Base-by-base conservation (phyloP, 352 stramenopile genomes). In the Phytophthora gonapodyides region DNA sequence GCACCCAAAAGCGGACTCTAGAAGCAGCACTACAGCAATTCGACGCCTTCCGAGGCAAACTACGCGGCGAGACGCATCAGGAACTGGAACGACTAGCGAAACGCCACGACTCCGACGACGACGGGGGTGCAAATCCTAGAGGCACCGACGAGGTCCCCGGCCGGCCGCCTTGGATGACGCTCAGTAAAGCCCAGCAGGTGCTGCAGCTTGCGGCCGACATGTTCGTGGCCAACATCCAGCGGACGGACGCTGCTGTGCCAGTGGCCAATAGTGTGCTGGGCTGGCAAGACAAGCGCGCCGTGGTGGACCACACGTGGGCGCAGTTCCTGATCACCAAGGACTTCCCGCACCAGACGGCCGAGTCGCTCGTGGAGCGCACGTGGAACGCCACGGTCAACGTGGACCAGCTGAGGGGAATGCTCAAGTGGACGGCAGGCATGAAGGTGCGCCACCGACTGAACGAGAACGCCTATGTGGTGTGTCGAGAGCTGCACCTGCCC, bases 301-400 rank as follows among this genome's bases (percentile, higher is more conserved):
- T 87, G 27, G 21, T 47, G 45, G 63, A 79, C 17, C 38, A 45
- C 15, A 65, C 66, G 24, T 87, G 73, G 75, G 73, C 70, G 6
- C 64, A 78, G 49, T 87, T 81, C 48, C 67, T 69, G 24, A 68
- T 83, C 58, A 67, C 57, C 15, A 87, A 84, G 68, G 61, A 64
- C 24, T 84, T 87, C 37, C 46, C 56, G 4, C 49, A 71, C 21
- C 70, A 82, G 35, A 51, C 38, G 16, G 45, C 66, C 3, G 60
- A 55, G 30, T 19, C 38, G 13, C 54, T 87, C 4, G 65, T 67
- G 75, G 78, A 51, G 68, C 38, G 13, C 54, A 84, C 4, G 65
- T 67, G 75, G 78, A 51, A 69, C 21, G 57, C 64, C 8, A 82
- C 59, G 4, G 51, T 73, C 5, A 57, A 75, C 55, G 15, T 50